phyloP scores from a whole-genome alignment of 495 filamentous ascomycete genomes.

The Evernia prunastri region DNA sequence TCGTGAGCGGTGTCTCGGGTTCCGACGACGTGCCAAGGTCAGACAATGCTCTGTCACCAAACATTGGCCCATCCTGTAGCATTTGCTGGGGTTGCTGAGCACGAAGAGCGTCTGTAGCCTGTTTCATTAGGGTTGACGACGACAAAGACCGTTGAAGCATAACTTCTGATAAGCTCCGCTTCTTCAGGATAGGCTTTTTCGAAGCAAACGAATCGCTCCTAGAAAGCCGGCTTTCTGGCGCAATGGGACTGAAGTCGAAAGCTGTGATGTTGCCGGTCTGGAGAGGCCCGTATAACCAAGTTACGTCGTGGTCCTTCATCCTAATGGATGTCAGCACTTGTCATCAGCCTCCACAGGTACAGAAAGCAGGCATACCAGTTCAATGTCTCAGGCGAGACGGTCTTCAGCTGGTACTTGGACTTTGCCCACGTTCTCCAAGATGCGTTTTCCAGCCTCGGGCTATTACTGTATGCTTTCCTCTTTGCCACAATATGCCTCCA shows the following conservation, averaged over 20 bases:
- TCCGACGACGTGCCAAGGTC: slow-evolving; percentile 49
- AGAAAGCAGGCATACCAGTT: slow-evolving; percentile 63
- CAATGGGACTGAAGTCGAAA: slow-evolving; percentile 39
- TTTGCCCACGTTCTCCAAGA: slow-evolving; percentile 99
- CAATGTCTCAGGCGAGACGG: slow-evolving; percentile 78
- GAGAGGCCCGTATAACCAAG: slow-evolving; percentile 93
- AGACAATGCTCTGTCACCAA: slow-evolving; percentile 53
- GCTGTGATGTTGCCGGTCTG: slow-evolving; percentile 54
- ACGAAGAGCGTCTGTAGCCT: slow-evolving; percentile 86
- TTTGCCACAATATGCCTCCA: slow-evolving; percentile 87
- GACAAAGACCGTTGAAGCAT: slow-evolving; percentile 91
- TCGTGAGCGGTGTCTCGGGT: slow-evolving; percentile 25
- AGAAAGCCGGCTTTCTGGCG: slow-evolving; percentile 57
- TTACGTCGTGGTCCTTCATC: slow-evolving; percentile 96
- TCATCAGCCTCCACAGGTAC: background rate
- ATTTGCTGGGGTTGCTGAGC: slow-evolving; percentile 66
- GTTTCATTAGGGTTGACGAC: slow-evolving; percentile 83
- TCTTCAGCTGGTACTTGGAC: slow-evolving; percentile 73
- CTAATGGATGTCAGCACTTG: slow-evolving; percentile 38
- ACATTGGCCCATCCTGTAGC: slow-evolving; percentile 38
- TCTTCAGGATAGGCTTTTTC: slow-evolving; percentile 94
- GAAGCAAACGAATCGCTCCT: slow-evolving; percentile 75
- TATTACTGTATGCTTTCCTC: slow-evolving; percentile 69
- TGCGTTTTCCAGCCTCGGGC: slow-evolving; percentile 83
- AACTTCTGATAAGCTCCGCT: slow-evolving; percentile 89